phyloP scores from a whole-genome alignment of 306 rosid species.

The Dalbergia oliveri region DNA sequence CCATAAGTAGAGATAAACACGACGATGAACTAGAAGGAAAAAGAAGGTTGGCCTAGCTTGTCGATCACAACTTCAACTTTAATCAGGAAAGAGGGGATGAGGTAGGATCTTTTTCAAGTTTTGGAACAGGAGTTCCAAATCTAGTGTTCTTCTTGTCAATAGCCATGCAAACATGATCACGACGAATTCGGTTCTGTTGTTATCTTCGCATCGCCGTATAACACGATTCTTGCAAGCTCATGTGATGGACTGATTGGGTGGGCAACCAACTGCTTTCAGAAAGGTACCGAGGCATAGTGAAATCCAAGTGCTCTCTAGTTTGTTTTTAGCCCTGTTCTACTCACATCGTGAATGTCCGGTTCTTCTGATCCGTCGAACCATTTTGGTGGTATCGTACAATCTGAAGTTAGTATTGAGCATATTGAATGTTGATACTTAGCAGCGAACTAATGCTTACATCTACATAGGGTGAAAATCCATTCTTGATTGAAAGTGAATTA shows the following conservation, averaged over 20 bases:
- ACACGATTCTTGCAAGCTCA: not conserved
- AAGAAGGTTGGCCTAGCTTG: not conserved
- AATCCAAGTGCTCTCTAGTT: not conserved
- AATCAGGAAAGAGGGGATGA: not conserved
- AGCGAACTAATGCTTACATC: not conserved
- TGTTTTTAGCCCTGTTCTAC: not conserved
- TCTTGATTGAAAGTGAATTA: not conserved
- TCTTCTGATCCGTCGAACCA: not conserved
- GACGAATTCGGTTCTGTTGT: slow-evolving; percentile 9
- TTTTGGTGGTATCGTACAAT: not conserved
- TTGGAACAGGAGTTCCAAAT: too few relatives aligned
- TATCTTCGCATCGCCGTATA: not conserved
- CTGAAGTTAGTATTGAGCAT: not conserved
- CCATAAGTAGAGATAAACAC: not conserved
- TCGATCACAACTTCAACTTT: not conserved
- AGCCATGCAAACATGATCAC: slow-evolving; percentile 23
- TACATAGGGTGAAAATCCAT: not conserved
- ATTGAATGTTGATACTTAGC: not conserved
- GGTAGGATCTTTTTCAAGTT: not conserved
- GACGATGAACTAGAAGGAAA: not conserved
- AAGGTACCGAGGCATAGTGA: not conserved
- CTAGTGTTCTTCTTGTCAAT: not conserved
- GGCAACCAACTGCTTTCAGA: not conserved
- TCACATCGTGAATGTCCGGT: not conserved
- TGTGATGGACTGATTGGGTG: not conserved